Conservation (phyloP, 495 filamentous ascomycete genomes). For the Lophiotrema nucula region DNA sequence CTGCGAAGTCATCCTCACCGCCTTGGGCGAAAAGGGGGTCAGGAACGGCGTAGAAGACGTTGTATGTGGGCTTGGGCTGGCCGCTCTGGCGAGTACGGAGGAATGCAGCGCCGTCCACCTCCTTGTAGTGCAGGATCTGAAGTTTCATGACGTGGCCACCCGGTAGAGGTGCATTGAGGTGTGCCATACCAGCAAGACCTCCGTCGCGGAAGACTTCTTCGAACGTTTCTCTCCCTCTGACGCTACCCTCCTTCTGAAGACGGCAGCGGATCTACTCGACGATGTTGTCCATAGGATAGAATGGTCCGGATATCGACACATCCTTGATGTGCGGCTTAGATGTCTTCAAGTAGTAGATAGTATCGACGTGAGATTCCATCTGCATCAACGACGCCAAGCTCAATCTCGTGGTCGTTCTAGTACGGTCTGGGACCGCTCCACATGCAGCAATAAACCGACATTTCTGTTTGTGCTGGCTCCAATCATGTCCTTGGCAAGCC, state of each 20-base stretch:
- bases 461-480: background rate
- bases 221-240: background rate
- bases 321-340: background rate
- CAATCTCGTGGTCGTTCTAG: background rate
- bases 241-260: background rate
- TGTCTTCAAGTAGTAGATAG: background rate
- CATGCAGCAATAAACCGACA: background rate
- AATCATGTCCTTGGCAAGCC: background rate
- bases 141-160: background rate
- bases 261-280: background rate
- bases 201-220: background rate
- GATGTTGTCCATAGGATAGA: background rate
- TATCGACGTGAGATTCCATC: background rate
- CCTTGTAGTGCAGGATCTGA: background rate
- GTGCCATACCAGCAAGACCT: background rate
- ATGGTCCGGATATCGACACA: conserved; percentile 4
- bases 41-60: background rate
- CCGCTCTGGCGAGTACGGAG: background rate
- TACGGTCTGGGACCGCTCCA: too few relatives aligned
- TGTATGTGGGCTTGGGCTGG: background rate
- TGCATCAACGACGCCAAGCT: background rate
- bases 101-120: background rate
- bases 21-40: background rate
- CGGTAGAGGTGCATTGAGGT: background rate
- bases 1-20: background rate